phyloP scores from a whole-genome alignment of 768 basidiomycete species.

The Termitomyces sp. region DNA sequence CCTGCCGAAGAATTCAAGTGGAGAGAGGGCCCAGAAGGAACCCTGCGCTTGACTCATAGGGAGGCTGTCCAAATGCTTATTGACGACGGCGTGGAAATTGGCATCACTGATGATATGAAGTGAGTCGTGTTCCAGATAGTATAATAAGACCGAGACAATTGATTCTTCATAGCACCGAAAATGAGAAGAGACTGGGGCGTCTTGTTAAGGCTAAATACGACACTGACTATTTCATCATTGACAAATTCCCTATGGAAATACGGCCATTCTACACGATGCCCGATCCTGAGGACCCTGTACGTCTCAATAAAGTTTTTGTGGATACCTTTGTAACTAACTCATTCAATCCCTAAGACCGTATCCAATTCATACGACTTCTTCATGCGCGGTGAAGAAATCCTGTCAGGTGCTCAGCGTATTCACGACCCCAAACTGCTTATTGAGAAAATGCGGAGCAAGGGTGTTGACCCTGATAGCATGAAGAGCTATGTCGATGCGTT shows the following conservation, averaged over 20 bases:
- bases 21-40: conserved; percentile 87
- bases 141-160: conserved; percentile 12
- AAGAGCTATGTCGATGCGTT: conserved; percentile 92
- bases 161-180: conserved; percentile 68
- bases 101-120: conserved; percentile 88
- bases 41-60: conserved; percentile 79
- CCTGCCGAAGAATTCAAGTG: conserved; percentile 96
- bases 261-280: conserved; percentile 99
- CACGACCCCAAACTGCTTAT: conserved; percentile 84
- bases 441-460: conserved; percentile 83
- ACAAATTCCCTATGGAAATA: conserved; percentile 95
- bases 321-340: conserved; percentile 1
- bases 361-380: conserved; percentile 99
- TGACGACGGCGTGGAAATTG: conserved; percentile 80
- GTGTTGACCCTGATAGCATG: conserved; percentile 91
- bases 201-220: conserved; percentile 92
- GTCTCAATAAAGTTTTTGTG: conserved; percentile 24
- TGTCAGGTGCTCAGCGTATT: conserved; percentile 97
- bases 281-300: conserved; percentile 84
- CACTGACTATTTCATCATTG: conserved; percentile 98
- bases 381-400: conserved; percentile 99
- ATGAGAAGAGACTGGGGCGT: conserved; percentile 90
- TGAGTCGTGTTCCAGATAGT: conserved; percentile 30
- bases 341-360: conserved; percentile 52
- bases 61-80: conserved; percentile 87